Evolutionary conservation across 306 rosid species (phyloP).

Genomic region (Ormosia semicastrata): DNA sequence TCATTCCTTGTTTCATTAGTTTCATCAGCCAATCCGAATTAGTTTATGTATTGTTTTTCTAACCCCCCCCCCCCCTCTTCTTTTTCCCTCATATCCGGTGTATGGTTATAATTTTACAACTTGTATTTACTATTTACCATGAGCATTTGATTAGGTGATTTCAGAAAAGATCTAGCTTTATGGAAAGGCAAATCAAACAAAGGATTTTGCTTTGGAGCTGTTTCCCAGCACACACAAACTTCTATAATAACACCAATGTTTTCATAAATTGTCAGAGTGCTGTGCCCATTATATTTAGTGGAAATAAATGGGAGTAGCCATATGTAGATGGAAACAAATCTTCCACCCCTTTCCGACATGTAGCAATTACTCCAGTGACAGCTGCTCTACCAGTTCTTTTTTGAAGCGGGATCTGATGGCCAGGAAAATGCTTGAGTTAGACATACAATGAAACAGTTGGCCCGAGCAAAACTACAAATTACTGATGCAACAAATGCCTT

Average conservation of each 20-base stretch:
- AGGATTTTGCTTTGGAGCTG: slow-evolving; percentile 25
- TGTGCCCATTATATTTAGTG: not conserved
- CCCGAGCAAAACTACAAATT: not conserved
- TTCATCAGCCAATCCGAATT: slow-evolving; percentile 30
- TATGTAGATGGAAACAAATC: not conserved
- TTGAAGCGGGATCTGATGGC: not conserved
- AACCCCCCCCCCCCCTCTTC: not conserved
- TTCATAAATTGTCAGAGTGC: not conserved
- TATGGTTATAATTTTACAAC: slow-evolving; percentile 16
- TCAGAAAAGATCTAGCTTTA: slow-evolving; percentile 16
- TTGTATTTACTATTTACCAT: slow-evolving; percentile 14
- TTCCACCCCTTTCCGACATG: not conserved
- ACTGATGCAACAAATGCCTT: not conserved
- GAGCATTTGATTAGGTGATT: slow-evolving; percentile 26
- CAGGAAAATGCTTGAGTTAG: not conserved
- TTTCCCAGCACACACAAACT: not conserved
- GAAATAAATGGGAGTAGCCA: not conserved
- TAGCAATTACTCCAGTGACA: not conserved
- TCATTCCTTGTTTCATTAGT: slow-evolving; percentile 18
- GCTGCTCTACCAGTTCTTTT: not conserved
- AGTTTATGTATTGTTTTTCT: slow-evolving; percentile 22
- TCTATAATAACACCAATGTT: slow-evolving; percentile 1
- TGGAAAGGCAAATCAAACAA: slow-evolving; percentile 13
- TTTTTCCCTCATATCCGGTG: not conserved
- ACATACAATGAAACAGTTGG: slow-evolving; percentile 4